Base-by-base conservation (phyloP, 2,329 filamentous ascomycete genomes). In the Fonsecaea pedrosoi region DNA sequence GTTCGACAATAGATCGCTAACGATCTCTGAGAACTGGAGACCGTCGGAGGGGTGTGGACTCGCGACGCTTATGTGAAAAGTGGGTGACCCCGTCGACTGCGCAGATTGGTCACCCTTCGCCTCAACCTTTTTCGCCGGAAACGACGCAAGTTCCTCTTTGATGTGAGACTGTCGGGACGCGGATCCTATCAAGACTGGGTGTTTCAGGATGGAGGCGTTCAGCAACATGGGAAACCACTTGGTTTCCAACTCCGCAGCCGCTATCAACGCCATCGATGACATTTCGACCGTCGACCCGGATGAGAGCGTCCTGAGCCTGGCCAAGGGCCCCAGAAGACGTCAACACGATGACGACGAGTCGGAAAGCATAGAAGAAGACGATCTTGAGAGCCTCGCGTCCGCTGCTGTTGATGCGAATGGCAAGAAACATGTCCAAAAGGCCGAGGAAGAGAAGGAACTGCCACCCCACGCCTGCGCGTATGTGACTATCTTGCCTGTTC, bases 401-500 rank as follows among this genome's bases (percentile, higher is more conserved):
- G 89, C 92, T 73, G 89, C 92, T 8, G 86, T 93, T 35, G 92
- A 92, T 71, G 91, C 90, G 56, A 84, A 90, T 77, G 89, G 68
- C 38, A 70, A 71, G 58, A 71, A 89, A 73, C 90, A 88, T 70
- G 81, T 81, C 72, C 76, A 79, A 60, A 79, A 76, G 57, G 73
- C 78, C 69, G 82, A 84, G 73, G 76, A 84, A 76, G 92, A 96
- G 74, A 94, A 94, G 75, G 92, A 97, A 79, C 87, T 98, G 62
- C 95, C 95, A 32, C 84, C 92, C 69, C 95, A 99, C 83, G 95
- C 96, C 72, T 99, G 94, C 90, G 92, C 94, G 89, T 96, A 89
- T 82, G 91, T 89, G 63, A 65, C n/a, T 32, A 25, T 34, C 63
- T 15, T 57, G 48, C 21, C 8, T 15, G 8, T 32, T 42, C 21